Evolutionary conservation across 2,329 filamentous ascomycete species (phyloP).

Genomic region (Aspergillus fumigatus): DNA sequence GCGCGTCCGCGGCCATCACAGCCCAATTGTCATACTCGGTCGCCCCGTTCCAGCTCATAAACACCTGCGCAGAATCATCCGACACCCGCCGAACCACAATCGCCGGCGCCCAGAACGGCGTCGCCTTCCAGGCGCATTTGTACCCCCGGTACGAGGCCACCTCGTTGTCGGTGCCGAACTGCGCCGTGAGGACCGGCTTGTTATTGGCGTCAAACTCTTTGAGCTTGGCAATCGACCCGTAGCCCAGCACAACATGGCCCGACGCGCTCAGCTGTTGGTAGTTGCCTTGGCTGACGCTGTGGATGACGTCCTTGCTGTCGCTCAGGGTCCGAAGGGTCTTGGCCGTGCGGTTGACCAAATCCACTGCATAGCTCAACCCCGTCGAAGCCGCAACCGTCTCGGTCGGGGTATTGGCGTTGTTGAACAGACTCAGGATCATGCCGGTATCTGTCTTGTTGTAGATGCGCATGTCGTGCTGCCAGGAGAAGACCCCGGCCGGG

Average conservation of each 20-base stretch:
- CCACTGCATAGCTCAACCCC: slow-evolving; percentile 19
- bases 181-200: slow-evolving; percentile 27
- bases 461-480: slow-evolving; percentile 36
- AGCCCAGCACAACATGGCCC: slow-evolving; percentile 28
- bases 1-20: slow-evolving; percentile 22
- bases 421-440: slow-evolving; percentile 29
- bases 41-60: slow-evolving; percentile 39
- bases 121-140: slow-evolving; percentile 32
- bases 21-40: slow-evolving; percentile 36
- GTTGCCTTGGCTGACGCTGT: slow-evolving; percentile 28
- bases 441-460: slow-evolving; percentile 31
- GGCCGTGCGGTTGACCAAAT: slow-evolving; percentile 20
- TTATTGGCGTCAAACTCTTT: slow-evolving; percentile 33
- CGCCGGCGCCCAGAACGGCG: slow-evolving; percentile 26
- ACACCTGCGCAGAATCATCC: slow-evolving; percentile 17
- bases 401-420: slow-evolving; percentile 27
- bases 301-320: slow-evolving; percentile 20
- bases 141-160: slow-evolving; percentile 34
- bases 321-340: slow-evolving; percentile 17
- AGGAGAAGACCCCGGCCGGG: slow-evolving; percentile 20
- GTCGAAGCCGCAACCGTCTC: slow-evolving; percentile 17
- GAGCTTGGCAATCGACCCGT: slow-evolving; percentile 32
- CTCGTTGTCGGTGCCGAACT: slow-evolving; percentile 28
- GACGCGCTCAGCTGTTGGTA: slow-evolving; percentile 22
- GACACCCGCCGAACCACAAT: slow-evolving; percentile 14